These are phyloP conservation scores for Patellaria atrata DNA, from an alignment of 495 filamentous ascomycete genomes.

Conservation along the genomic window DNA sequence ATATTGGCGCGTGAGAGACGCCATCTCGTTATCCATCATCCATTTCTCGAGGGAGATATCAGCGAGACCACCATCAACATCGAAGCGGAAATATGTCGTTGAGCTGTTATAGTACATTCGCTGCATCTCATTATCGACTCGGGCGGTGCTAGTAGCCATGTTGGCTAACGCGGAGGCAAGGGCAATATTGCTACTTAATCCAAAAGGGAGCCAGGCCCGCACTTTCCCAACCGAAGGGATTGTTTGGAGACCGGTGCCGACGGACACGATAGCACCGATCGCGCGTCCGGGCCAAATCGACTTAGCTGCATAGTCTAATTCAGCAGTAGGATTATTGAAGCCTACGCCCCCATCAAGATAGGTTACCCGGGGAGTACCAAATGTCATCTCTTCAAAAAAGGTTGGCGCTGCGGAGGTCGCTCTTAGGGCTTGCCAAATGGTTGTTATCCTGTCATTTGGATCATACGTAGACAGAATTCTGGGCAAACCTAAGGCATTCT, in stretches of 20 bases:
- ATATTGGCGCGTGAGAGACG: conserved; percentile 22
- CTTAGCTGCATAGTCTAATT: conserved; percentile 23
- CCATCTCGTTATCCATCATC: conserved; percentile 25
- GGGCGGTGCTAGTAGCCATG: conserved; percentile 22
- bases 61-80: conserved; percentile 22
- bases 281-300: conserved; percentile 18
- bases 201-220: conserved; percentile 22
- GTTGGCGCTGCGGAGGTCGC: conserved; percentile 24
- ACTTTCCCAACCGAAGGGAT: conserved; percentile 20
- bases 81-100: conserved; percentile 22
- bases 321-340: conserved; percentile 24
- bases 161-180: conserved; percentile 19
- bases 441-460: conserved; percentile 18
- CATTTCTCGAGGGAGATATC: conserved; percentile 22
- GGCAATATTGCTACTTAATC: conserved; percentile 20
- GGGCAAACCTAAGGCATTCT: conserved; percentile 20
- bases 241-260: conserved; percentile 24
- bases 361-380: conserved; percentile 22
- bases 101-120: conserved; percentile 20
- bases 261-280: conserved; percentile 21
- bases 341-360: conserved; percentile 25
- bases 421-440: conserved; percentile 22
- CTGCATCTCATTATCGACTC: conserved; percentile 24
- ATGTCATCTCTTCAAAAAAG: conserved; percentile 25
- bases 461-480: conserved; percentile 22